Evolutionary conservation across 257 asterid species (phyloP).

Genomic region (Capsicum pubescens): DNA sequence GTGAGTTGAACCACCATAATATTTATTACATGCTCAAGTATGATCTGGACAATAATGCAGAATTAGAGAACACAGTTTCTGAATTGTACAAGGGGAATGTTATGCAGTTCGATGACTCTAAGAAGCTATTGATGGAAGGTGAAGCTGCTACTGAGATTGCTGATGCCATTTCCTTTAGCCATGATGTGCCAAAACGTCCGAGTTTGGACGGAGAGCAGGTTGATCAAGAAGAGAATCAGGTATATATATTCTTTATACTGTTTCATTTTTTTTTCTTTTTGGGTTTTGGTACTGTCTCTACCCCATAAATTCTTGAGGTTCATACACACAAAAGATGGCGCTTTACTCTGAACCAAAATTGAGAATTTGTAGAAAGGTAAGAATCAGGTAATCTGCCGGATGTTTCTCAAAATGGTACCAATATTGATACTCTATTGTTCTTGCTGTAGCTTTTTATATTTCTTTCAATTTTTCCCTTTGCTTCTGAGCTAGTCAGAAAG

Average conservation of each 20-base stretch:
- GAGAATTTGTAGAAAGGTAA: background rate
- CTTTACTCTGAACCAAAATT: background rate
- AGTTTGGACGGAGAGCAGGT: conserved; percentile 7
- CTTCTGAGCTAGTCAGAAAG: background rate
- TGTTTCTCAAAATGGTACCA: background rate
- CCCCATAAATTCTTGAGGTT: no score
- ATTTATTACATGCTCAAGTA: conserved; percentile 28
- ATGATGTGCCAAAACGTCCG: background rate
- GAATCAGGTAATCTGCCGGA: background rate
- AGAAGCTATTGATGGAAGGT: conserved; percentile 30
- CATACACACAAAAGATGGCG: no score
- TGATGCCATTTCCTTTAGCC: conserved; percentile 9
- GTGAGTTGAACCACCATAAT: conserved; percentile 42
- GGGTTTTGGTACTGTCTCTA: no score
- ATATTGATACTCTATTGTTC: background rate
- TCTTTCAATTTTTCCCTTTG: background rate
- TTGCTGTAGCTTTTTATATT: no score
- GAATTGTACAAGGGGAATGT: conserved; percentile 26
- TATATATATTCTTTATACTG: background rate
- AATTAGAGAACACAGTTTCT: conserved; percentile 27
- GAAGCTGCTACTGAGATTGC: conserved; percentile 19
- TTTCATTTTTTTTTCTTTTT: background rate
- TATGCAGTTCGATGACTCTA: conserved; percentile 29
- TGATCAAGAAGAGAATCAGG: conserved; percentile 26
- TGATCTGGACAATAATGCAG: conserved; percentile 31